phyloP scores from a whole-genome alignment of 2,329 filamentous ascomycete species.

The Ophiocordyceps robertsii region DNA sequence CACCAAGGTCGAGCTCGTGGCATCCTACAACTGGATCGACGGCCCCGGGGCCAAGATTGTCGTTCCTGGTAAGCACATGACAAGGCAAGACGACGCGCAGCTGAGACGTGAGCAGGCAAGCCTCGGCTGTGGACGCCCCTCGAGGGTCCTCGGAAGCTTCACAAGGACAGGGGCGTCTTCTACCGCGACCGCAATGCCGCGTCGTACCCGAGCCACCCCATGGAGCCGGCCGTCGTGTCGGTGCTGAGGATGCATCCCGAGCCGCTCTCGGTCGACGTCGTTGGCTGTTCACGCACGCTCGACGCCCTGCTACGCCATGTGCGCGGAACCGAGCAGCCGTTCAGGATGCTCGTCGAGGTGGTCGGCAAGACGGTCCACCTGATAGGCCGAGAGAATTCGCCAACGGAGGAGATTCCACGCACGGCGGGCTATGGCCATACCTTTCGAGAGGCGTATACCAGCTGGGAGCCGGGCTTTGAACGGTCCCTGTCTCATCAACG shows the following conservation, averaged over 20 bases:
- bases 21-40: conserved; percentile 24
- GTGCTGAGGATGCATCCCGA: conserved; percentile 14
- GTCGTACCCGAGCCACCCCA: conserved; percentile 31
- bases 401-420: conserved; percentile 39
- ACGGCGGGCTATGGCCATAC: conserved; percentile 25
- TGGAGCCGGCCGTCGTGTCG: conserved; percentile 33
- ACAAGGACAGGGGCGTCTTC: conserved; percentile 32
- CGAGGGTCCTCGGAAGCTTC: conserved; percentile 15
- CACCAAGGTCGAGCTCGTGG: conserved; percentile 6
- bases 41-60: conserved; percentile 5
- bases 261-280: conserved; percentile 30
- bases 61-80: neutral
- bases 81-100: neutral
- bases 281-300: conserved; percentile 42
- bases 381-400: conserved; percentile 43
- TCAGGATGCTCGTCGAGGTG: conserved; percentile 41
- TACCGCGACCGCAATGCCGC: conserved; percentile 42
- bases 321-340: conserved; percentile 27
- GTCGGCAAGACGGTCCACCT: conserved; percentile 43
- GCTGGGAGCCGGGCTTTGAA: conserved; percentile 40
- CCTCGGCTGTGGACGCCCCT: conserved; percentile 37
- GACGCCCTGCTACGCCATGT: conserved; percentile 44
- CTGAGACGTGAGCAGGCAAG: conserved; percentile 20
- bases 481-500: conserved; percentile 49
- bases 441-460: conserved; percentile 54